phyloP scores from a whole-genome alignment of 805 yeast species.

The Monosporozyma siamensis region DNA sequence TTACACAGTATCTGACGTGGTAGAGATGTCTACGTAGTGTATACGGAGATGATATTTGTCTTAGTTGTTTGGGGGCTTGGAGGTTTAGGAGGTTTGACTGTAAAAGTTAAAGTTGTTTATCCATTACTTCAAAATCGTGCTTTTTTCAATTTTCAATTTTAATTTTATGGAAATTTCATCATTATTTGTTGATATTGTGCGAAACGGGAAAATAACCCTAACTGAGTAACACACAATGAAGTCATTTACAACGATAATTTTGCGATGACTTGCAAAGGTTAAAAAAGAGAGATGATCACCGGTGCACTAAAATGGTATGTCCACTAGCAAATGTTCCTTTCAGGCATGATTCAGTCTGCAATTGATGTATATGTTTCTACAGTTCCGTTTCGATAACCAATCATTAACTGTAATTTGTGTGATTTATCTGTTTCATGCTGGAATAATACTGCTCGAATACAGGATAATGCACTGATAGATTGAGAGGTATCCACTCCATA shows the following conservation, averaged over 20 bases:
- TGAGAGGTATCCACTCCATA: neutral
- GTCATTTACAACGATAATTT: too few species aligned
- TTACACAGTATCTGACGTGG: neutral
- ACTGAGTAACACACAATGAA: too few species aligned
- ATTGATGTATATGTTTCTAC: neutral
- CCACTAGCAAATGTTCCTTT: too few species aligned
- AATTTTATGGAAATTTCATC: neutral
- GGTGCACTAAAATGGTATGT: too few species aligned
- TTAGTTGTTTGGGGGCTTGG: too few species aligned
- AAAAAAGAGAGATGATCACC: too few species aligned
- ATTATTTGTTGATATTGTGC: constrained; percentile 1
- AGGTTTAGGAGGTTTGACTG: too few species aligned
- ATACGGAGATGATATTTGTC: neutral
- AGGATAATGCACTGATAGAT: neutral
- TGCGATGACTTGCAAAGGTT: too few species aligned
- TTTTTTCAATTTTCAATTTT: neutral
- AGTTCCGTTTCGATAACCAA: neutral
- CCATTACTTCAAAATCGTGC: neutral
- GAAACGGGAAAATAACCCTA: neutral
- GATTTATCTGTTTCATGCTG: neutral
- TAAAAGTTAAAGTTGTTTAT: neutral
- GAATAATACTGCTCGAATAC: neutral
- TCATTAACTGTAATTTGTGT: neutral
- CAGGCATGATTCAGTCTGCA: neutral
- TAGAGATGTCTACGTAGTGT: neutral